A percentile compares a stretch with the other conserved stretches of the same genome.
Conservation (phyloP, 2,329 filamentous ascomycete genomes). For the Arachnomyces sp. region DNA sequence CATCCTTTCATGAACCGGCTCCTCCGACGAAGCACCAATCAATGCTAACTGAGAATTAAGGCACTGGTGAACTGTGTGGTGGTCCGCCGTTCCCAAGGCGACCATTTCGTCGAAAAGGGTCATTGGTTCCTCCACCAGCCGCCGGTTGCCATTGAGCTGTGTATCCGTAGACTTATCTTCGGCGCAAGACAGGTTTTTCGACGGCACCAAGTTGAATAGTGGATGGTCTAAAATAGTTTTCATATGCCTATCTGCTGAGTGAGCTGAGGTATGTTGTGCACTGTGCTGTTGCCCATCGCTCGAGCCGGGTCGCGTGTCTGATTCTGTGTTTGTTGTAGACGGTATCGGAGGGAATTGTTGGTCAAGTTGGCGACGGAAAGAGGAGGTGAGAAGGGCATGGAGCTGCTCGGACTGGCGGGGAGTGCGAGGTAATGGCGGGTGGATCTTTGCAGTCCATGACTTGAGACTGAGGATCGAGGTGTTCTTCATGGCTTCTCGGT, state of each 20-base stretch:
- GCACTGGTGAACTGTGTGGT: conserved; percentile 19
- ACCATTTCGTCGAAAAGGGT: conserved; percentile 30
- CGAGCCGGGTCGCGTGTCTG: conserved; percentile 7
- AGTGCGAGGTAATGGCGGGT: conserved; percentile 45
- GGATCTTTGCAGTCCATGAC: conserved; percentile 47
- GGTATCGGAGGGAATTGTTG: conserved; percentile 43
- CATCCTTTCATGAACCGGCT: conserved; percentile 20
- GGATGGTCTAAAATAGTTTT: conserved; percentile 34
- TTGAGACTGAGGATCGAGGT: conserved; percentile 42
- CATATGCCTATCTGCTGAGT: conserved; percentile 32
- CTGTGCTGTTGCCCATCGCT: conserved; percentile 8
- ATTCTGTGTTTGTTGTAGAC: conserved; percentile 12
- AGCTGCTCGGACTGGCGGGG: conserved; percentile 53
- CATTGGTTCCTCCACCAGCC: conserved; percentile 26
- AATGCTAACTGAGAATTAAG: conserved; percentile 27
- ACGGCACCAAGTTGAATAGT: conserved; percentile 22
- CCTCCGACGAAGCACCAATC: conserved; percentile 16
- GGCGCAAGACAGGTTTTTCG: conserved; percentile 10
- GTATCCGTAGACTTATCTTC: neutral
- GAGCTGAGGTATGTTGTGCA: conserved; percentile 18
- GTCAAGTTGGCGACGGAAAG: conserved; percentile 58
- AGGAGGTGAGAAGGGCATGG: conserved; percentile 53
- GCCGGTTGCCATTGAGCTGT: conserved; percentile 12
- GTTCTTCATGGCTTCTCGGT: conserved; percentile 42
- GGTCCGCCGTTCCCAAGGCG: conserved; percentile 29